These are phyloP conservation scores for Cucumis cinereus DNA, from an alignment of 306 rosid species.

Conservation along the genomic window DNA sequence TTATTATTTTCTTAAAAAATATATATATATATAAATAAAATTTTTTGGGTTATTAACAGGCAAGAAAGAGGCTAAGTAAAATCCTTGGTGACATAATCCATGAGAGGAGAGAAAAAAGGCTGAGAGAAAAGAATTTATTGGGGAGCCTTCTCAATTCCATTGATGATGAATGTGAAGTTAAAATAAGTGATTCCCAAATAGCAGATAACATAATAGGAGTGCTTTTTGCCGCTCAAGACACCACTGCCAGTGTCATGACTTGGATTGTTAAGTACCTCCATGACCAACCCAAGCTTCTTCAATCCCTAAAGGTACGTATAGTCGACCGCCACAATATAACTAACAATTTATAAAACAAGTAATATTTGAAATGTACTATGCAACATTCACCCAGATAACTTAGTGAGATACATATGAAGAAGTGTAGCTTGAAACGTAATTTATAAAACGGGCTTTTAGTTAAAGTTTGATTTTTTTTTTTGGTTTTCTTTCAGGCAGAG, in stretches of 20 bases:
- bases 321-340: too few relatives aligned
- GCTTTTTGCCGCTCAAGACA: constrained; percentile 89
- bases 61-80: constrained; percentile 51
- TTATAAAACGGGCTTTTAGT: too few relatives aligned
- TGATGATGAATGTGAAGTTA: constrained; percentile 38
- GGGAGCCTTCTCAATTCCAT: constrained; percentile 54
- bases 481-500: constrained; percentile 34
- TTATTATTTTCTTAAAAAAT: too few relatives aligned
- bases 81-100: constrained; percentile 45
- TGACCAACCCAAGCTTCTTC: constrained; percentile 15
- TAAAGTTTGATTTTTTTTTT: too few relatives aligned
- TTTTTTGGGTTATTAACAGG: constrained; percentile 20
- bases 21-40: not conserved
- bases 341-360: constrained; percentile 15
- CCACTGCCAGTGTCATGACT: constrained; percentile 92
- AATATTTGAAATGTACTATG: too few relatives aligned
- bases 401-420: too few relatives aligned
- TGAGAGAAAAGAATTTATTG: constrained; percentile 42
- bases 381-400: too few relatives aligned
- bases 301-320: too few relatives aligned
- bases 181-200: constrained; percentile 57
- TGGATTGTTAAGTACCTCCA: constrained; percentile 77
- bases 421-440: too few relatives aligned
- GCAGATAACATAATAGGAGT: constrained; percentile 85
- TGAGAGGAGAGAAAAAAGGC: constrained; percentile 52